These are phyloP conservation scores for Fomitopsis palustris DNA, from an alignment of 1,284 basidiomycete species.

Conservation along the genomic window DNA sequence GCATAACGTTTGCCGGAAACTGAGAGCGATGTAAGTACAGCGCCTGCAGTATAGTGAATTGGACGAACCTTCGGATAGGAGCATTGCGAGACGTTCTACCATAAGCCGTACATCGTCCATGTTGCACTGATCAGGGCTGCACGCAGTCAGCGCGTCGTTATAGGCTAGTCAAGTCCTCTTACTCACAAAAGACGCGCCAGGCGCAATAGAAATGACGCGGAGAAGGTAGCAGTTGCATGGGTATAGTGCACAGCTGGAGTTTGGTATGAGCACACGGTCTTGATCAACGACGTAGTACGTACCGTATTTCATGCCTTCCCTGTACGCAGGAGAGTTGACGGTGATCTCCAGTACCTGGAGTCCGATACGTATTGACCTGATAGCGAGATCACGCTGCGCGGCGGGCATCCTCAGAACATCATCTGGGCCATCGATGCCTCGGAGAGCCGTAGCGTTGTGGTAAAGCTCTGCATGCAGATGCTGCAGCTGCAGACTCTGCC, in stretches of 20 bases:
- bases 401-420: slow-evolving; percentile 73
- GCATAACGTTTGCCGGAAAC: slow-evolving; percentile 90
- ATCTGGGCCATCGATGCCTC: slow-evolving; percentile 73
- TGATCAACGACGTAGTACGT: slow-evolving; percentile 17
- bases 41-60: slow-evolving; percentile 10
- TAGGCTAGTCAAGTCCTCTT: neutral
- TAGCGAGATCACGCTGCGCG: slow-evolving; percentile 66
- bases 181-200: slow-evolving; percentile 82
- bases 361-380: slow-evolving; percentile 70
- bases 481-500: slow-evolving; percentile 79
- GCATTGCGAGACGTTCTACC: slow-evolving; percentile 72
- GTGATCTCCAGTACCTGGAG: slow-evolving; percentile 69
- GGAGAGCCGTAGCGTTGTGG: slow-evolving; percentile 74
- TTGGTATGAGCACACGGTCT: slow-evolving; percentile 13
- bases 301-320: slow-evolving; percentile 89
- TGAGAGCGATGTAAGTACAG: slow-evolving; percentile 27
- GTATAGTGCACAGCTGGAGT: slow-evolving; percentile 79
- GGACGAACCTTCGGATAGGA: slow-evolving; percentile 71
- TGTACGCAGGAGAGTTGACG: slow-evolving; percentile 74
- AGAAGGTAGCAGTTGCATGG: slow-evolving; percentile 90
- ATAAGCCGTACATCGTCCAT: slow-evolving; percentile 70
- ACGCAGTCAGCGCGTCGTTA: slow-evolving; percentile 1
- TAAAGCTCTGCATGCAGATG: slow-evolving; percentile 77
- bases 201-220: slow-evolving; percentile 85
- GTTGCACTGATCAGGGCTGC: slow-evolving; percentile 81